Evolutionary conservation across 768 basidiomycete species (phyloP).

Genomic region (Leccinum sublutescens): DNA sequence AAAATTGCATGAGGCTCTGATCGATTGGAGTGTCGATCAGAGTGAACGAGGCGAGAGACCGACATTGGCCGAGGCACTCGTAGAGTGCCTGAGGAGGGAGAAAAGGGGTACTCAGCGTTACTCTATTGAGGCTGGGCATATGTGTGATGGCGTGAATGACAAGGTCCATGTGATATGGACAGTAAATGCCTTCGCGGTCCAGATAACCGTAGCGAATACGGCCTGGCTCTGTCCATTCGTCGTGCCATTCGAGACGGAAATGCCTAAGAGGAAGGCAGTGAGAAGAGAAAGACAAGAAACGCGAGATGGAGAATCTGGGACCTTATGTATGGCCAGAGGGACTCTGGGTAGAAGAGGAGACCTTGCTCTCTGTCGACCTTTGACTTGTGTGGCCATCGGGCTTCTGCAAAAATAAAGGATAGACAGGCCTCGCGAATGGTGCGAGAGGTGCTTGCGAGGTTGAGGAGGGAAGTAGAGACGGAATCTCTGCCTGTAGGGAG

Average conservation of each 20-base stretch:
- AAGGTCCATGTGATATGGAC: slow-evolving; percentile 27
- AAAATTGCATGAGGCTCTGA: slow-evolving; percentile 34
- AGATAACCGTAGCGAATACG: slow-evolving; percentile 33
- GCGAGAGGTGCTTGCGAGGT: slow-evolving; percentile 24
- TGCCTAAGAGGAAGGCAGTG: slow-evolving; percentile 20
- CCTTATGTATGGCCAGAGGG: slow-evolving; percentile 33
- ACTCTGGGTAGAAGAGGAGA: slow-evolving; percentile 31
- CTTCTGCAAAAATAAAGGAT: slow-evolving; percentile 33
- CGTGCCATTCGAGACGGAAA: slow-evolving; percentile 35
- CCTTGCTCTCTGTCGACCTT: slow-evolving; percentile 23
- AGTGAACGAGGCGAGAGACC: slow-evolving; percentile 25
- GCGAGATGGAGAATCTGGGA: not conserved
- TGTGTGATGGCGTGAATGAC: slow-evolving; percentile 23
- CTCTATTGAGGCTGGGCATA: slow-evolving; percentile 31
- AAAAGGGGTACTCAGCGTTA: slow-evolving; percentile 33
- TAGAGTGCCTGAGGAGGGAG: slow-evolving; percentile 32
- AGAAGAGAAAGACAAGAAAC: not conserved
- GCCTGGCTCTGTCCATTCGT: slow-evolving; percentile 37
- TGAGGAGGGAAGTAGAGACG: slow-evolving; percentile 19
- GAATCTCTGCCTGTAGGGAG: not conserved
- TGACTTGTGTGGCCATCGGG: slow-evolving; percentile 32
- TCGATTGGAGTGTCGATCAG: slow-evolving; percentile 36
- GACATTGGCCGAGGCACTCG: slow-evolving; percentile 28
- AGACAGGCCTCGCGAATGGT: slow-evolving; percentile 31
- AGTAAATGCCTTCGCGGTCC: slow-evolving; percentile 34